Evolutionary conservation across 2,329 filamentous ascomycete species (phyloP).

Genomic region (Aspergillus vadensis): DNA sequence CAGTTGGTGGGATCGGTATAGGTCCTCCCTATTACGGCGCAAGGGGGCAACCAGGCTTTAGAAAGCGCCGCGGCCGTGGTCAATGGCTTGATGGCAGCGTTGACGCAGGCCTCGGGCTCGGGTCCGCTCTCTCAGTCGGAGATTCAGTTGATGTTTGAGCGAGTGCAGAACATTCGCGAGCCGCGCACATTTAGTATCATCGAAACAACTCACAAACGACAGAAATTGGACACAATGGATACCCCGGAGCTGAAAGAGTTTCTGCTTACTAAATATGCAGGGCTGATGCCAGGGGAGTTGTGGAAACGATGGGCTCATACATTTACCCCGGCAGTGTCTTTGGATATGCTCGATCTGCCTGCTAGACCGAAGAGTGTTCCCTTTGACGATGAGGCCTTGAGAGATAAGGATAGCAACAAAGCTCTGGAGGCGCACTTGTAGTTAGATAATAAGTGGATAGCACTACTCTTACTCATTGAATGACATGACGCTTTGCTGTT

Average conservation of each 20-base stretch:
- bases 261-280: conserved; percentile 23
- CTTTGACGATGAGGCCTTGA: not conserved
- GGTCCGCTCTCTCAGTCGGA: not conserved
- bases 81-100: not conserved
- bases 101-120: not conserved
- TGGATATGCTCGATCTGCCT: not conserved
- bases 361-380: not conserved
- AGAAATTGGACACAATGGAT: conserved; percentile 14
- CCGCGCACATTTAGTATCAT: not conserved
- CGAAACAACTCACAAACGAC: not conserved
- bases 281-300: conserved; percentile 10
- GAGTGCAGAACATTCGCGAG: conserved; percentile 4
- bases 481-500: not conserved
- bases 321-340: not conserved
- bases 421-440: not conserved
- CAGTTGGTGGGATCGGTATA: not conserved
- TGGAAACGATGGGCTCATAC: not conserved
- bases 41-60: conserved; percentile 38
- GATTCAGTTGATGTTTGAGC: conserved; percentile 10
- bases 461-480: not conserved
- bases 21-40: conserved; percentile 27
- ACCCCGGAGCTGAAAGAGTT: conserved; percentile 12
- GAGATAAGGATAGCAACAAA: not conserved
- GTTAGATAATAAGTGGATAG: not conserved
- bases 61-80: conserved; percentile 35